Conservation (phyloP, 805 yeast species). For the Dipodascopsis tothii region DNA sequence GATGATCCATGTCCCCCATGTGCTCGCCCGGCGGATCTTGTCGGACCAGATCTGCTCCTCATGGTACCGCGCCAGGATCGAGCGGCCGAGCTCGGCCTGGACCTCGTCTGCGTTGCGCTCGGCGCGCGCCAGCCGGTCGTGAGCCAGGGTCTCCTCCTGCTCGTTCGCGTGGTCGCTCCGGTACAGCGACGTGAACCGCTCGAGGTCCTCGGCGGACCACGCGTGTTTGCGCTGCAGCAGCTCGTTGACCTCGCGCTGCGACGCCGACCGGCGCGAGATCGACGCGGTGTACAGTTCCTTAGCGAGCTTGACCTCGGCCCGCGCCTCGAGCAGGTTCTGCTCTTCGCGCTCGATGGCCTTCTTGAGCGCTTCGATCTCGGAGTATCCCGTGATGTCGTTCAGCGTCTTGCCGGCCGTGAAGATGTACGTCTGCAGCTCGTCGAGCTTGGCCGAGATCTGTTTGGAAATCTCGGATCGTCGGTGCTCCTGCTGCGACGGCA, state of each 20-base stretch:
- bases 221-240: conserved; percentile 72
- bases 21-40: conserved; percentile 84
- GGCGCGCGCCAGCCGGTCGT: conserved; percentile 39
- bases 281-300: conserved; percentile 54
- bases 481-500: conserved; percentile 29
- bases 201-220: conserved; percentile 76
- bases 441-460: conserved; percentile 29
- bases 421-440: conserved; percentile 30
- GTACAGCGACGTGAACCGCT: conserved; percentile 73
- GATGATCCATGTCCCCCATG: conserved; percentile 90
- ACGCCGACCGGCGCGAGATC: conserved; percentile 51
- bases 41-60: conserved; percentile 99
- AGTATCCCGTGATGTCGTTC: conserved; percentile 88
- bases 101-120: conserved; percentile 62
- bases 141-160: conserved; percentile 45
- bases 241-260: conserved; percentile 83
- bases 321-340: conserved; percentile 40
- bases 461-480: conserved; percentile 25
- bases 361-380: conserved; percentile 67
- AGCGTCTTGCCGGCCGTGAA: conserved; percentile 45
- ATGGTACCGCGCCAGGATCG: conserved; percentile 80
- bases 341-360: conserved; percentile 53
- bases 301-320: conserved; percentile 41
- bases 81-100: conserved; percentile 60
- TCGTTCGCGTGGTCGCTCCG: conserved; percentile 73